Base-by-base conservation (phyloP, 495 filamentous ascomycete species). In the Pyronema omphalodes region DNA sequence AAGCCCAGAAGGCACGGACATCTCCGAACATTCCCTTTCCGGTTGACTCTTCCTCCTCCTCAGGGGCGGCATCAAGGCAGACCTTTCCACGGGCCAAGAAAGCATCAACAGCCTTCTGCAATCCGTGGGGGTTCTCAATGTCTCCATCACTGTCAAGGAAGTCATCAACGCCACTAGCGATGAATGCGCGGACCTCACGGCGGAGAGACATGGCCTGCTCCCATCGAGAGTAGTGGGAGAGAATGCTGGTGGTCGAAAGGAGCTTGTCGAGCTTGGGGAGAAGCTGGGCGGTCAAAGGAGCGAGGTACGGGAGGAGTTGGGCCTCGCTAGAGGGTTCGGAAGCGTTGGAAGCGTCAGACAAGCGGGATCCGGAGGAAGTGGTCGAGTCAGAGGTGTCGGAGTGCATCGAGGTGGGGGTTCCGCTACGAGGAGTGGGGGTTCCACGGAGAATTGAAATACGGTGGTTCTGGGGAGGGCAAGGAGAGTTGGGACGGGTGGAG, bases 11-110 rank as follows among this genome's bases (percentile, higher is more conserved):
- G 7, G 47, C 47, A 34, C 47, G 47, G 7, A 50, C 51, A 41
- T 53, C 51, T 12, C 40, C 51, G 29, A 53, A 41, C 45, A 19
- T 34, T n/a, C 15, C 36, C 51, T 53, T 44, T 11, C 40, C 36
- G 7, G 1, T n/a, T 34, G 12, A 12, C 9, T 29, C n/a, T 34
- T n/a, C 34, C 15, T 62, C 52, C 50, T 70, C 43, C 37, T 66
- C 33, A 64, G 69, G 4, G 12, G 17, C 45, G 6, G 29, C 11
- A 9, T 53, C 51, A 11, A 14, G n/a, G 8, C 18, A 33, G 7
- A 18, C n/a, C 51, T 44, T 12, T 53, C 37, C 51, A 9, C 40
- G n/a, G 12, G 17, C 52, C 9, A 46, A 7, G 15, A 34, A 45
- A 12, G 29, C 52, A 7, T 47, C 52, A 9, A 46, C 52, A 3